Evolutionary conservation across 805 yeast species (phyloP).

Genomic region (Ogataea corticis): DNA sequence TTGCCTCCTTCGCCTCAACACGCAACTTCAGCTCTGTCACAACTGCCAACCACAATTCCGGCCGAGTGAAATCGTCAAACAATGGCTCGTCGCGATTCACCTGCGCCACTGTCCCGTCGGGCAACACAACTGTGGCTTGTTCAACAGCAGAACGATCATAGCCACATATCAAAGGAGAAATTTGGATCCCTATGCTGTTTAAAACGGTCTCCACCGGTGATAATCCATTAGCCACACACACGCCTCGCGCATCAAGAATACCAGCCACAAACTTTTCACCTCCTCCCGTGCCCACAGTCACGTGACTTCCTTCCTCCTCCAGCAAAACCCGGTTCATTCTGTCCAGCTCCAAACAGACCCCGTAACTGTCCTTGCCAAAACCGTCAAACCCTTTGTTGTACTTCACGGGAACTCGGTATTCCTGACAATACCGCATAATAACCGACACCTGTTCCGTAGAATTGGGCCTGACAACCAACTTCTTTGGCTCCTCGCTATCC

Average conservation of each 20-base stretch:
- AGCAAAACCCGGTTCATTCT: conserved; percentile 14
- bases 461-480: conserved; percentile 24
- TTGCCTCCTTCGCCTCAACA: neutral
- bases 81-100: conserved; percentile 5
- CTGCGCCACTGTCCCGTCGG: conserved; percentile 27
- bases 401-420: conserved; percentile 29
- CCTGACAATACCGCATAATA: conserved; percentile 27
- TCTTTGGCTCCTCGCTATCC: conserved; percentile 17
- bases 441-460: conserved; percentile 24
- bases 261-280: conserved; percentile 5
- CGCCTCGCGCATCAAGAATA: conserved; percentile 1
- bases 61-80: conserved; percentile 15
- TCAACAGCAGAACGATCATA: conserved; percentile 13
- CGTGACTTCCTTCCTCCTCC: conserved; percentile 2
- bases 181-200: conserved; percentile 19
- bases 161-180: conserved; percentile 5
- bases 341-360: conserved; percentile 16
- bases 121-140: conserved; percentile 26
- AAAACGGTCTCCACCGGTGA: conserved; percentile 23
- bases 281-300: conserved; percentile 9
- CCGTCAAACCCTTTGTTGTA: conserved; percentile 12
- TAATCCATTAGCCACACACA: conserved; percentile 3
- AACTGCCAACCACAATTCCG: conserved; percentile 18
- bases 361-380: conserved; percentile 5
- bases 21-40: conserved; percentile 21